Evolutionary conservation across 202 grass and related monocot species (phyloP).

Genomic region (Carex arenaria): DNA sequence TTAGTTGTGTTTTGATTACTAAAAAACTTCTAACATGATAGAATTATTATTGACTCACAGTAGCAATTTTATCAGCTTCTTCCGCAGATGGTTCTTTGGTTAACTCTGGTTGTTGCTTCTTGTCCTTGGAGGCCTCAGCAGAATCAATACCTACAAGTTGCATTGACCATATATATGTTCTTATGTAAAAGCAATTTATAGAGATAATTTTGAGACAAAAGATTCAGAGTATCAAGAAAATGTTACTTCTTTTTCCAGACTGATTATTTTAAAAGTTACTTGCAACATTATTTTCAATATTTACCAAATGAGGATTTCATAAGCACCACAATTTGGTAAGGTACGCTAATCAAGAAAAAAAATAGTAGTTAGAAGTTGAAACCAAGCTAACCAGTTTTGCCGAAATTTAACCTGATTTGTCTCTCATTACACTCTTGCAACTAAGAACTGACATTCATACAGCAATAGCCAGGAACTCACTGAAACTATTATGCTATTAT

Average conservation of each 20-base stretch:
- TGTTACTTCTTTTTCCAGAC: neutral
- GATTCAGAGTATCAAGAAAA: neutral
- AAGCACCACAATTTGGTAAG: neutral
- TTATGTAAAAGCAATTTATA: neutral
- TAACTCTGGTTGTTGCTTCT: neutral
- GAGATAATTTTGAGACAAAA: neutral
- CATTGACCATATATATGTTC: slow-evolving; percentile 7
- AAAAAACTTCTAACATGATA: neutral
- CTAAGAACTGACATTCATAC: neutral
- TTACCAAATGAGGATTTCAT: neutral
- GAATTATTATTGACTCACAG: slow-evolving; percentile 1
- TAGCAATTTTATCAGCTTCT: neutral
- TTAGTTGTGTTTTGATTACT: neutral
- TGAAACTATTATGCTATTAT: neutral
- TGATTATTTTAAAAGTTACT: neutral
- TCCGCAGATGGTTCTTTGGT: neutral
- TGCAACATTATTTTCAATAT: neutral
- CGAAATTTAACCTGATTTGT: neutral
- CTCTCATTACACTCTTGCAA: neutral
- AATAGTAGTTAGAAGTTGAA: neutral
- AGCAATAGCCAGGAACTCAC: neutral
- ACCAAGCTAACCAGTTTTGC: neutral
- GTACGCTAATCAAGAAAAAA: neutral
- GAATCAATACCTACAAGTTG: neutral
- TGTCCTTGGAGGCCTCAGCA: neutral